These are phyloP conservation scores for Alternaria ventricosa DNA, from an alignment of 2,329 filamentous ascomycete species.

Conservation along the genomic window DNA sequence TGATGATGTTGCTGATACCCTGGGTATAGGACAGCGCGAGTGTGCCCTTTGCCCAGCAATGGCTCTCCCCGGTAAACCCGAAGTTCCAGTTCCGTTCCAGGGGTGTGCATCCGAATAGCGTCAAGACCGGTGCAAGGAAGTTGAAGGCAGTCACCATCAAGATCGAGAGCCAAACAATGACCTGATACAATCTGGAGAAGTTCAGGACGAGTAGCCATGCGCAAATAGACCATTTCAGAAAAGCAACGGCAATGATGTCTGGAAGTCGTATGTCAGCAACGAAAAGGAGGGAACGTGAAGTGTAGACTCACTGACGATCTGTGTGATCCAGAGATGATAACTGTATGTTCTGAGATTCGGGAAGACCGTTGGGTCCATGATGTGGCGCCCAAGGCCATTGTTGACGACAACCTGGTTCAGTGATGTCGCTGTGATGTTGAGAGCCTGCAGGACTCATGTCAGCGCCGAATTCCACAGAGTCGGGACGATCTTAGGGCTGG, in stretches of 20 bases:
- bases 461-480: background rate
- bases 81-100: slow-evolving; percentile 38
- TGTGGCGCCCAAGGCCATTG: slow-evolving; percentile 29
- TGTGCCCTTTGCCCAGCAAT: slow-evolving; percentile 32
- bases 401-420: slow-evolving; percentile 22
- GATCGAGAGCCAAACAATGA: slow-evolving; percentile 37
- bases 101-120: slow-evolving; percentile 35
- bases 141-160: slow-evolving; percentile 35
- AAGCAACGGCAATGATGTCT: slow-evolving; percentile 37
- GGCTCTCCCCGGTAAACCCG: slow-evolving; percentile 14
- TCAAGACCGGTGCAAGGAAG: slow-evolving; percentile 32
- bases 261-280: background rate
- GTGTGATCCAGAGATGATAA: slow-evolving; percentile 33
- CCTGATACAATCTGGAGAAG: slow-evolving; percentile 33
- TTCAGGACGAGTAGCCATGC: slow-evolving; percentile 38
- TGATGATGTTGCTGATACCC: slow-evolving; percentile 37
- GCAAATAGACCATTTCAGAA: slow-evolving; percentile 41
- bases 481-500: background rate
- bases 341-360: slow-evolving; percentile 24
- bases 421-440: slow-evolving; percentile 24
- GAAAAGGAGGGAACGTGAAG: background rate
- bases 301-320: slow-evolving; percentile 25
- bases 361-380: slow-evolving; percentile 29
- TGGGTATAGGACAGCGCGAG: slow-evolving; percentile 33
- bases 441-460: slow-evolving; percentile 12